Conservation (phyloP, 2,329 filamentous ascomycete species). For the Zymoseptoria brevis region DNA sequence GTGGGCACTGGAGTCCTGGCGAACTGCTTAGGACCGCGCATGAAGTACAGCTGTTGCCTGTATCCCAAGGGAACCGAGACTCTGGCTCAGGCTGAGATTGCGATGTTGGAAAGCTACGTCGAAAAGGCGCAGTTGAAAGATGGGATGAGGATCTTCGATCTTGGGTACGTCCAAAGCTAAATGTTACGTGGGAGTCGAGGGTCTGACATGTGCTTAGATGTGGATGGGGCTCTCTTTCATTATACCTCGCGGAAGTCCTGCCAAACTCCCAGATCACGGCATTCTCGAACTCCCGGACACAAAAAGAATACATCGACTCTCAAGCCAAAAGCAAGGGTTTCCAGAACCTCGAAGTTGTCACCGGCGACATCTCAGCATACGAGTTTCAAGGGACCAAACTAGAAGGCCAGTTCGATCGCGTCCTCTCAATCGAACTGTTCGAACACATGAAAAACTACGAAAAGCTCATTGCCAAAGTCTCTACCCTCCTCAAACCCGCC, state of each 20-base stretch:
- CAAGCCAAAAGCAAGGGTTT: slow-evolving; percentile 50
- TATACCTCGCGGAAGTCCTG: slow-evolving; percentile 59
- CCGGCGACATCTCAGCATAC: slow-evolving; percentile 58
- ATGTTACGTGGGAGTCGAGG: not conserved
- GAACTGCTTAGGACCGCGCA: slow-evolving; percentile 56
- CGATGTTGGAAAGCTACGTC: slow-evolving; percentile 58
- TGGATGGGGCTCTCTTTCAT: slow-evolving; percentile 58
- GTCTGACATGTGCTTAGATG: slow-evolving; percentile 39
- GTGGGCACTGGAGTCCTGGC: slow-evolving; percentile 58
- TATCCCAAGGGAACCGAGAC: slow-evolving; percentile 57
- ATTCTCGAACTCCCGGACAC: slow-evolving; percentile 62
- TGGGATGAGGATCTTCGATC: slow-evolving; percentile 55
- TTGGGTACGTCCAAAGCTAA: slow-evolving; percentile 41
- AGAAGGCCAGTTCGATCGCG: slow-evolving; percentile 49
- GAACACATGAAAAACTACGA: slow-evolving; percentile 74
- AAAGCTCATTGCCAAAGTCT: slow-evolving; percentile 56
- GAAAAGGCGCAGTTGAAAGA: slow-evolving; percentile 52
- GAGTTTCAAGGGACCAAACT: slow-evolving; percentile 47
- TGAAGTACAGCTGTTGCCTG: slow-evolving; percentile 65
- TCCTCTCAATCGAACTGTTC: slow-evolving; percentile 63
- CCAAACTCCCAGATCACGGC: slow-evolving; percentile 55
- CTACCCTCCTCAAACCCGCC: slow-evolving; percentile 50
- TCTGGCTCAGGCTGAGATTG: slow-evolving; percentile 57
- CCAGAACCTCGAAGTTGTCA: slow-evolving; percentile 55
- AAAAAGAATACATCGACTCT: slow-evolving; percentile 59